phyloP scores from a whole-genome alignment of 495 filamentous ascomycete species.

The Penicillium tannophilum region DNA sequence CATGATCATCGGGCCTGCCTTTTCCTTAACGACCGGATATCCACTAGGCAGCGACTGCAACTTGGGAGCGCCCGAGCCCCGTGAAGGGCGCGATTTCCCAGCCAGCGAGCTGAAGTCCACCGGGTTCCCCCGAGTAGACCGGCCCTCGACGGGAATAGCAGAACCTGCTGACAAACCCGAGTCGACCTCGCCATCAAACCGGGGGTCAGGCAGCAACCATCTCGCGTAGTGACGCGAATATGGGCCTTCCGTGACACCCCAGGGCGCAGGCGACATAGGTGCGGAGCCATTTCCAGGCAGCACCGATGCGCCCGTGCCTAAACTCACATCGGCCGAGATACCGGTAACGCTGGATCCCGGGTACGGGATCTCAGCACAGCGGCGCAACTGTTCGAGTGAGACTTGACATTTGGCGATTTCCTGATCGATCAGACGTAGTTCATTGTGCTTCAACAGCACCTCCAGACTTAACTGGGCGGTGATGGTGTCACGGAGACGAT shows the following conservation, averaged over 20 bases:
- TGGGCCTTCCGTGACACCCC: conserved; percentile 87
- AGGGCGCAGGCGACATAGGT: conserved; percentile 71
- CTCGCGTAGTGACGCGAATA: conserved; percentile 91
- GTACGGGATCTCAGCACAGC: conserved; percentile 88
- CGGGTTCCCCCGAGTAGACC: conserved; percentile 73
- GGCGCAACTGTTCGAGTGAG: conserved; percentile 91
- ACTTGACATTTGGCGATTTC: conserved; percentile 95
- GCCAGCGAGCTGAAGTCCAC: conserved; percentile 56
- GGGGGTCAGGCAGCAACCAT: conserved; percentile 88
- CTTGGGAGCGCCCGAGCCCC: conserved; percentile 60
- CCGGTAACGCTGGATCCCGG: conserved; percentile 66
- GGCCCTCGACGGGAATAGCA: conserved; percentile 53
- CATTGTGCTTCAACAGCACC: conserved; percentile 91
- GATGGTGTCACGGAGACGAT: conserved; percentile 66
- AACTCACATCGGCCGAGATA: conserved; percentile 63
- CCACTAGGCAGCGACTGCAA: conserved; percentile 73
- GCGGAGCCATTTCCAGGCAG: conserved; percentile 57
- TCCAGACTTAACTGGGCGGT: conserved; percentile 87
- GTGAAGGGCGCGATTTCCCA: conserved; percentile 63
- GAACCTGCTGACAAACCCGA: conserved; percentile 33
- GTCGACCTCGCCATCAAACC: conserved; percentile 70
- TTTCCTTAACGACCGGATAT: conserved; percentile 70
- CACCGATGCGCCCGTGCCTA: conserved; percentile 70
- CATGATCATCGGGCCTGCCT: conserved; percentile 60
- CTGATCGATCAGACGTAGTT: conserved; percentile 91